A percentile compares a stretch with the other conserved stretches of the same genome.
These are phyloP conservation scores for Coniophora puteana DNA, from an alignment of 1,284 basidiomycete species.

Conservation along the genomic window DNA sequence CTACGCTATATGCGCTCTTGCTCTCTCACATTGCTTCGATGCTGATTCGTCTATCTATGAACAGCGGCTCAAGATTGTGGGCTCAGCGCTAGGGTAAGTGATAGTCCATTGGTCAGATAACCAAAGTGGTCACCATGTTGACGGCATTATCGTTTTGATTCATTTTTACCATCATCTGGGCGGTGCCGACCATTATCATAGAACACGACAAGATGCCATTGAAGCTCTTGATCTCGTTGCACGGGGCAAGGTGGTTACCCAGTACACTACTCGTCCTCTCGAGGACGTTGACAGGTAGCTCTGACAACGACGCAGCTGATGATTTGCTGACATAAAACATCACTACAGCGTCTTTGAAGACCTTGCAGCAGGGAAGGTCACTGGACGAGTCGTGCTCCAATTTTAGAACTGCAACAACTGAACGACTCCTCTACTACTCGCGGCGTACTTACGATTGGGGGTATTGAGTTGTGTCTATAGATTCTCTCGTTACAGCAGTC, in stretches of 20 bases:
- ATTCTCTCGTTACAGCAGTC: too few species aligned
- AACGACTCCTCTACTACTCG: too few species aligned
- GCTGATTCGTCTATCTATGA: conserved; percentile 1
- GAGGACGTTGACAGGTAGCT: conserved; percentile 51
- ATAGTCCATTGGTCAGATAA: too few species aligned
- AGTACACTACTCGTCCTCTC: conserved; percentile 47
- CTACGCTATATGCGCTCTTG: background rate
- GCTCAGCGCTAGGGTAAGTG: conserved; percentile 57
- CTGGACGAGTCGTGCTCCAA: conserved; percentile 67
- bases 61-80: conserved; percentile 52
- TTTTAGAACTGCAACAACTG: too few species aligned
- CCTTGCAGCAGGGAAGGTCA: conserved; percentile 52
- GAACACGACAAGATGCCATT: conserved; percentile 67
- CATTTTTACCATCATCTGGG: too few species aligned
- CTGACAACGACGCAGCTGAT: background rate
- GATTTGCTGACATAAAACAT: too few species aligned
- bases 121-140: too few species aligned
- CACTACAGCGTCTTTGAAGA: conserved; percentile 46
- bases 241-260: conserved; percentile 61
- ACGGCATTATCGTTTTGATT: too few species aligned
- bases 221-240: conserved; percentile 76
- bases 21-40: background rate
- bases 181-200: too few species aligned
- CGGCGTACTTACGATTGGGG: too few species aligned
- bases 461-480: too few species aligned